Conservation (phyloP, 176 grass and related monocot genomes). For the Eleusine indica region DNA sequence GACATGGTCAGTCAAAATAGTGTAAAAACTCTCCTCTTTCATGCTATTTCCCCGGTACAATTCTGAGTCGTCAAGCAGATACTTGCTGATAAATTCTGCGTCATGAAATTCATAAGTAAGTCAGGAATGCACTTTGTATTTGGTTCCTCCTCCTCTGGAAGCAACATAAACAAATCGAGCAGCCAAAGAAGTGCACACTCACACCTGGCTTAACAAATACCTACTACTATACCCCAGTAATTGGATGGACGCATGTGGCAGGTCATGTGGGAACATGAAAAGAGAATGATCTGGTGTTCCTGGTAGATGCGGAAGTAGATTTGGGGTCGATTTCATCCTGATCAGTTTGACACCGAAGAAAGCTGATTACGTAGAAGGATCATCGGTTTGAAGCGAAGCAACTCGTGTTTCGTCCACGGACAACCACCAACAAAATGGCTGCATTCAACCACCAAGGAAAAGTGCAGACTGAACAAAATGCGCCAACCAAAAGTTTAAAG, state of each 20-base stretch:
- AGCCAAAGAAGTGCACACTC: neutral
- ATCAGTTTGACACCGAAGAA: neutral
- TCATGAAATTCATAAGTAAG: neutral
- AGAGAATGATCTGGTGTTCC: constrained; percentile 12
- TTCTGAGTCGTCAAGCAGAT: neutral
- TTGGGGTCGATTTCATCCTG: constrained; percentile 24
- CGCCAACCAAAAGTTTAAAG: neutral
- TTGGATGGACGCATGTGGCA: constrained; percentile 19
- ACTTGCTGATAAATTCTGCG: neutral
- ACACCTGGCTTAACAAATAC: constrained; percentile 35
- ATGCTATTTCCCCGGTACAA: neutral
- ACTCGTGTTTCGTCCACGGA: neutral
- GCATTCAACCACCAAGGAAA: neutral
- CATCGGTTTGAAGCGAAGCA: neutral
- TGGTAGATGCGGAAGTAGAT: constrained; percentile 30
- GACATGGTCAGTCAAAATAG: neutral
- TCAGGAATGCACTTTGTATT: neutral
- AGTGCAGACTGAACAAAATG: neutral
- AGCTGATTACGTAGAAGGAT: neutral
- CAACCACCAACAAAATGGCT: neutral
- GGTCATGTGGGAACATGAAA: neutral
- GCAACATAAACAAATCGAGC: neutral
- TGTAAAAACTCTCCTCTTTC: neutral
- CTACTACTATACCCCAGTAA: constrained; percentile 12
- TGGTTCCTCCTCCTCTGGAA: neutral